Base-by-base conservation (phyloP, 129 eudicot species). In the Flaveria linearis region DNA sequence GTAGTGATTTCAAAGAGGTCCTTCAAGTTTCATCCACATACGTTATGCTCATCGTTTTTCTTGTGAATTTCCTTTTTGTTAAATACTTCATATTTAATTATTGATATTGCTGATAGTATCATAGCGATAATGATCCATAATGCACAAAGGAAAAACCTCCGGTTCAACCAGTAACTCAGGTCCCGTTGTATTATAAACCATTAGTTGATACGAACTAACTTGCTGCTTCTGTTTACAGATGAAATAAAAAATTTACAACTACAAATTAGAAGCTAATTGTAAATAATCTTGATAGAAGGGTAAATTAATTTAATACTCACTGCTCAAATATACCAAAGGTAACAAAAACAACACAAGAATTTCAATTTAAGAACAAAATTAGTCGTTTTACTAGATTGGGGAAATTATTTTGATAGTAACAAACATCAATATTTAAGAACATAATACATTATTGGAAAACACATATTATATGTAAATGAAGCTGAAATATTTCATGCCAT, bases 91-190 rank as follows among this genome's bases (percentile, higher is more conserved):
- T 87, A 73, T 80, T 82, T 91, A 81, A 88, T 80, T 67, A 95
- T 81, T 16, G 87, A 51, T 41, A 74, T 25, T 10, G 78, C 57
- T 68, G 97, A 77, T 46, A 49, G 53, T 50, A 85, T 63, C 80
- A 85, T 78, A 30, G 85, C 72, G 14, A 69, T 41, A 51, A 87
- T 53, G 73, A 95, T 42, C 88, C 88, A 91, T 77, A 86, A 50
- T 77, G 90, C 97, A 82, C 94, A 91, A 23, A 91, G 79, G 52
- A 87, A 84, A 86, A 95, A 85, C 80, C 97, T 83, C 97, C 97
- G 91, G 82, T 89, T 95, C 82, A 91, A 80, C 97, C 99, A 95
- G 80, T 91, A 91, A 80, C 87, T 80, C 4, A 57, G 85, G 79
- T 74, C 55, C 55, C 17, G 88, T 87, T 13, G 96, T 79, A 62